Evolutionary conservation across 2,329 filamentous ascomycete genomes (phyloP).

Genomic region (Alternaria postmessia): DNA sequence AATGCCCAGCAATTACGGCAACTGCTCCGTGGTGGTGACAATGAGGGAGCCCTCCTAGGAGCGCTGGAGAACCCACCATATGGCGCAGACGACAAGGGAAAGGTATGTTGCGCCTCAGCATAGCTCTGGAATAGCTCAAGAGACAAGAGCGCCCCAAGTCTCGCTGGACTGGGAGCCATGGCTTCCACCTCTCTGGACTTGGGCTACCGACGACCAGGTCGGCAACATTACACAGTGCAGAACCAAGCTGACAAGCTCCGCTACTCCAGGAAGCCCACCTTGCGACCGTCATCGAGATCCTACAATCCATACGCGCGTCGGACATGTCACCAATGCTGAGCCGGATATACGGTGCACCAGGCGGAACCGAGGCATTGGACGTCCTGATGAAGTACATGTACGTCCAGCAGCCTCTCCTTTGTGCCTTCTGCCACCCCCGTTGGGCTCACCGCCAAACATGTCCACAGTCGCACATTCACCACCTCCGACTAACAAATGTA

Average conservation of each 20-base stretch:
- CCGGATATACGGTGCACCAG: slow-evolving; percentile 78
- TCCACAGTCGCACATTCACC: background rate
- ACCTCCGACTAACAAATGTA: slow-evolving; percentile 25
- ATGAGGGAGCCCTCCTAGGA: slow-evolving; percentile 83
- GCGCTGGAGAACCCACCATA: slow-evolving; percentile 87
- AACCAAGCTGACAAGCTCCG: slow-evolving; percentile 39
- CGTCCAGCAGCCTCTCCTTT: slow-evolving; percentile 46
- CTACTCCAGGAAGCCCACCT: slow-evolving; percentile 78
- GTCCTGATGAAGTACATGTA: slow-evolving; percentile 98
- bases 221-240: slow-evolving; percentile 27
- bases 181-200: slow-evolving; percentile 30
- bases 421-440: background rate
- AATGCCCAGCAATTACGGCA: slow-evolving; percentile 85
- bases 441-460: background rate
- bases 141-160: slow-evolving; percentile 1
- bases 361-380: slow-evolving; percentile 85
- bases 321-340: slow-evolving; percentile 92
- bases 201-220: slow-evolving; percentile 37
- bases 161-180: slow-evolving; percentile 16
- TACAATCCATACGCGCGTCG: slow-evolving; percentile 94
- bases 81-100: slow-evolving; percentile 62
- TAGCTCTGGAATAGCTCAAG: slow-evolving; percentile 11
- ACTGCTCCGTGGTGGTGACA: slow-evolving; percentile 83
- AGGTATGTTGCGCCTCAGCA: slow-evolving; percentile 52
- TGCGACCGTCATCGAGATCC: slow-evolving; percentile 86